Percentiles rank a stretch among this genome's conserved stretches.
phyloP scores from a whole-genome alignment of 768 basidiomycete genomes.

The Trametes maxima region DNA sequence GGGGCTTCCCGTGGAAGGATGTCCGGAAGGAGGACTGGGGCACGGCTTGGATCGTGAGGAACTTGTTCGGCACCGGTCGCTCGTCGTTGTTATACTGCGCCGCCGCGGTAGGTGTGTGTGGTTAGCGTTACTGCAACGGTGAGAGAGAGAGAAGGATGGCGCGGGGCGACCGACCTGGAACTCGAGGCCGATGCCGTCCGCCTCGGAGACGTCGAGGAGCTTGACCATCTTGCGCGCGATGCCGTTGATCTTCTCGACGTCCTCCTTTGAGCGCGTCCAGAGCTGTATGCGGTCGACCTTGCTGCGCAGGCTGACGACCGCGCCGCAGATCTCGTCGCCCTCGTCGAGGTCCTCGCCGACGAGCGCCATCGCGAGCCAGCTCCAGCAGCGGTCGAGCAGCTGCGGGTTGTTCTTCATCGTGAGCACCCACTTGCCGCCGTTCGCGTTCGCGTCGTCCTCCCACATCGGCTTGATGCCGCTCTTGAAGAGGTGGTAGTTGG shows the following conservation, averaged over 20 bases:
- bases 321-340: constrained; percentile 79
- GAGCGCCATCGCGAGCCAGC: constrained; percentile 87
- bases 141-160: no score
- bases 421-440: constrained; percentile 94
- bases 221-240: constrained; percentile 85
- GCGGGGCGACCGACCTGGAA: constrained; percentile 67
- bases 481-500: constrained; percentile 96
- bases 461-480: constrained; percentile 95
- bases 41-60: constrained; percentile 74
- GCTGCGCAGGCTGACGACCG: constrained; percentile 83
- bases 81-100: constrained; percentile 85
- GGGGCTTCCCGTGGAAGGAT: constrained; percentile 52
- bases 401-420: constrained; percentile 85
- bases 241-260: constrained; percentile 80
- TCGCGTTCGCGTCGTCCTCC: constrained; percentile 91
- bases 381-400: constrained; percentile 86
- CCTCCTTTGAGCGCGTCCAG: constrained; percentile 86
- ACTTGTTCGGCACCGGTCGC: constrained; percentile 78
- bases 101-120: background rate
- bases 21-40: constrained; percentile 69
- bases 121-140: background rate
- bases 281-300: constrained; percentile 91
- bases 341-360: constrained; percentile 77
- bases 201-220: constrained; percentile 80
- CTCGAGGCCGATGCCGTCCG: constrained; percentile 83